Conservation (phyloP, 495 filamentous ascomycete genomes). For the Neurospora sp. region DNA sequence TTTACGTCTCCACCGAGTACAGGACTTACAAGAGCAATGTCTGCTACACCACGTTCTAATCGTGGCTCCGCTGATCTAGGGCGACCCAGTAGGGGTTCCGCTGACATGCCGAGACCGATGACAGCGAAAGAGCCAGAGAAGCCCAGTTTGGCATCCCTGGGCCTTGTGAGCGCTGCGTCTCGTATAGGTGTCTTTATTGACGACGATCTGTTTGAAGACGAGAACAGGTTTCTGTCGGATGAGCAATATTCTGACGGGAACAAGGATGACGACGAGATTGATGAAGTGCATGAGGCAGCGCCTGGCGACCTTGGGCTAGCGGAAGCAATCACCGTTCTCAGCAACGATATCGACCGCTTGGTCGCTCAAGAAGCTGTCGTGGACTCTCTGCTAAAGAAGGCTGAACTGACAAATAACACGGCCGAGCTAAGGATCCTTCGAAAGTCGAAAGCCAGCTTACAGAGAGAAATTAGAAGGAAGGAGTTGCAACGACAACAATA, state of each 20-base stretch:
- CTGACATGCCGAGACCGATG: constrained; percentile 36
- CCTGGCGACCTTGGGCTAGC: constrained; percentile 90
- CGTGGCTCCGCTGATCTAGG: constrained; percentile 48
- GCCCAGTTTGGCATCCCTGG: constrained; percentile 82
- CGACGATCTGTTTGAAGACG: constrained; percentile 87
- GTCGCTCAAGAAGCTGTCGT: constrained; percentile 81
- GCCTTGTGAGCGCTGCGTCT: constrained; percentile 70
- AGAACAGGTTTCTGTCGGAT: constrained; percentile 76
- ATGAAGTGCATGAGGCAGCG: constrained; percentile 88
- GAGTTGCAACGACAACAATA: constrained; percentile 96
- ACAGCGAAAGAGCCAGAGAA: constrained; percentile 48
- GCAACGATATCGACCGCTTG: constrained; percentile 81
- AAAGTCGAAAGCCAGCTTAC: constrained; percentile 87
- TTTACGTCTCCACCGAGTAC: constrained; percentile 32
- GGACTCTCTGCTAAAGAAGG: constrained; percentile 84
- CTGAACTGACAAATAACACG: constrained; percentile 92
- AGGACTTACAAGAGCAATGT: constrained; percentile 23
- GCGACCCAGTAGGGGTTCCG: constrained; percentile 38
- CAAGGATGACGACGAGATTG: constrained; percentile 51
- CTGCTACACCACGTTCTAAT: constrained; percentile 18
- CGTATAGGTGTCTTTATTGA: constrained; percentile 84
- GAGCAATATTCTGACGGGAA: constrained; percentile 63
- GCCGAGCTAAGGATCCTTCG: constrained; percentile 85
- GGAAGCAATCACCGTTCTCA: constrained; percentile 79
- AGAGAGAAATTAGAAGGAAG: constrained; percentile 85